Percentiles rank a stretch among this genome's conserved stretches.
Conservation (phyloP, 257 asterid species). For the Nemophila menziesii region DNA sequence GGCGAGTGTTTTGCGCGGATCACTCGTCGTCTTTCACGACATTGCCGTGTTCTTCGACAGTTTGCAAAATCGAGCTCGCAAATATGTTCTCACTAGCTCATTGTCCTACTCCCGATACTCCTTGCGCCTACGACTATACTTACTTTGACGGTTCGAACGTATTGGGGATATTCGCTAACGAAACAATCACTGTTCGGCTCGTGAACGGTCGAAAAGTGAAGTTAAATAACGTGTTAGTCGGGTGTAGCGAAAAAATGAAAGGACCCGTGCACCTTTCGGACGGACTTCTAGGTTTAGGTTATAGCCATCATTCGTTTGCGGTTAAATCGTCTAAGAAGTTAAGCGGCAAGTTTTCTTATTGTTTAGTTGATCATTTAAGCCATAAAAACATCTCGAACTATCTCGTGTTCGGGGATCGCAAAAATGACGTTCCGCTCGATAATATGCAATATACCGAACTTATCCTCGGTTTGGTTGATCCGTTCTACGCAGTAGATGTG, state of each 20-base stretch:
- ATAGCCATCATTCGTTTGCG: constrained; percentile 39
- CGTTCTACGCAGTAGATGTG: constrained; percentile 36
- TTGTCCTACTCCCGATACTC: constrained; percentile 35
- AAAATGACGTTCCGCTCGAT: too few species aligned
- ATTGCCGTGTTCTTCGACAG: constrained; percentile 37
- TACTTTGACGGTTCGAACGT: constrained; percentile 38
- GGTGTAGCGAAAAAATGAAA: constrained; percentile 29
- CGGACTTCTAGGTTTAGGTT: constrained; percentile 51
- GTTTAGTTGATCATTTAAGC: constrained; percentile 51
- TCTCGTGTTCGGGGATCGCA: constrained; percentile 32
- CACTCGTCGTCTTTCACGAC: constrained; percentile 32
- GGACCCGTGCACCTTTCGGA: constrained; percentile 29
- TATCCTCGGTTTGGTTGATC: constrained; percentile 24
- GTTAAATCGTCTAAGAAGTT: constrained; percentile 20
- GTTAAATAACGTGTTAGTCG: constrained; percentile 29
- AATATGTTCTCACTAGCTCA: constrained; percentile 34
- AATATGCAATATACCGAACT: constrained; percentile 39
- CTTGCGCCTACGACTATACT: constrained; percentile 57
- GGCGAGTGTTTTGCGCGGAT: constrained; percentile 29
- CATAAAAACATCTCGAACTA: constrained; percentile 34
- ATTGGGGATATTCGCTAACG: constrained; percentile 36
- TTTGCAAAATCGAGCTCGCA: constrained; percentile 29
- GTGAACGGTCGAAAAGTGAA: constrained; percentile 18
- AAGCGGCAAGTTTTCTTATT: constrained; percentile 51
- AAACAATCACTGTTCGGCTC: constrained; percentile 27